Base-by-base conservation (phyloP, 306 rosid genomes). In the Crataegus laevigata region DNA sequence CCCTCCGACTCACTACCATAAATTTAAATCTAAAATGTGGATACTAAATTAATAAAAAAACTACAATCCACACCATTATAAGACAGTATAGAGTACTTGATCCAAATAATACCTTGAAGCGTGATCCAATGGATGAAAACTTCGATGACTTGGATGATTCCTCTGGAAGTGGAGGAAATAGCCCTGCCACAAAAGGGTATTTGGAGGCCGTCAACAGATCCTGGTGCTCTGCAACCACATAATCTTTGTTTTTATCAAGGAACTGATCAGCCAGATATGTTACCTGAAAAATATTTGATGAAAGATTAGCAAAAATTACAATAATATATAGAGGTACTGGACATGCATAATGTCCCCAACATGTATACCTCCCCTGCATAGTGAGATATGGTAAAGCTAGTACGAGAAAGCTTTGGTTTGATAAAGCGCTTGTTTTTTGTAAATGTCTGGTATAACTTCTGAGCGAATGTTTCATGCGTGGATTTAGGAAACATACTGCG, bases 401-500 rank as follows among this genome's bases (percentile, higher is more conserved):
- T 96, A 73, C 97, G 98, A 71, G 99, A 96, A 78, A 96, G 97
- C 83, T 96, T 96, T 72, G 99, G 99, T 81, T 96, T 92, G 85
- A 96, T 88, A 34, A 96, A 96, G 66, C 99, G 98, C 88, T 90
- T 96, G 94, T 96, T 86, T 87, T 83, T 92, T 83, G 88, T 89
- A 92, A 96, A 92, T 66, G 98, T 96, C 87, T 92, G 98, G 83
- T 96, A 96, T 84, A 96, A 84, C 85, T 96, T 96, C 89, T 96
- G 99, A 82, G 99, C 79, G 66, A 96, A 96, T 45, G 99, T 96
- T 89, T 96, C 99, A 76, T 96, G 99, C 19, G 99, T 96, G 50
- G 99, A 96, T 87, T 96, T 96, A n/a, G 99, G 99, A 84, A 96
- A 96, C 99, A 96, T 96, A 82, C 99, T 96, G 96, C 70, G 65